A percentile compares a stretch with the other conserved stretches of the same genome.
Conservation (phyloP, 2,329 filamentous ascomycete species). For the Aspergillus chevalieri region DNA sequence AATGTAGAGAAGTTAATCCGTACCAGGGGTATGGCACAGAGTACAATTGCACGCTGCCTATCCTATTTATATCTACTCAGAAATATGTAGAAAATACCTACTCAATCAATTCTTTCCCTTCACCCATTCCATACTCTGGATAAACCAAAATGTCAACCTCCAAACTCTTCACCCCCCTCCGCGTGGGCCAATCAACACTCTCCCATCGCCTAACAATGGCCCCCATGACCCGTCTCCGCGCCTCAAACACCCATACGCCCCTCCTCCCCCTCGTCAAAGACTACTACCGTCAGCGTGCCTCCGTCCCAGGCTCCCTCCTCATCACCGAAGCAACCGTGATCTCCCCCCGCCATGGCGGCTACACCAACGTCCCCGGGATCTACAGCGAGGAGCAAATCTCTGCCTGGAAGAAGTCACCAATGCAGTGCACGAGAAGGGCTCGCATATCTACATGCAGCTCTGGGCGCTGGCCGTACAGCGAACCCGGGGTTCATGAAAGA, state of each 20-base stretch:
- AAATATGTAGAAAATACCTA: no score
- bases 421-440: conserved; percentile 57
- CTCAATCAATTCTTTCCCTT: no score
- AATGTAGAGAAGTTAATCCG: no score
- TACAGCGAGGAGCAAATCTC: conserved; percentile 52
- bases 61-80: no score
- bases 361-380: conserved; percentile 52
- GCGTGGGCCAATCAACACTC: conserved; percentile 32
- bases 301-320: conserved; percentile 50
- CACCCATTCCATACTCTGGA: no score
- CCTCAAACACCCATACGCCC: conserved; percentile 43
- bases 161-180: conserved; percentile 22
- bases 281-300: conserved; percentile 51
- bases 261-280: conserved; percentile 40
- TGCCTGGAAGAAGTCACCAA: conserved; percentile 56
- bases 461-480: conserved; percentile 55
- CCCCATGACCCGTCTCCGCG: conserved; percentile 49
- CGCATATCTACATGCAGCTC: conserved; percentile 57
- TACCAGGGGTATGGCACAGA: no score
- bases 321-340: conserved; percentile 55
- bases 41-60: no score
- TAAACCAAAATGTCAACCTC: not conserved
- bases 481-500: conserved; percentile 24
- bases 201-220: conserved; percentile 47
- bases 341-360: conserved; percentile 43